Evolutionary conservation across 2,329 filamentous ascomycete species (phyloP).

Genomic region (Ilyonectria robusta): DNA sequence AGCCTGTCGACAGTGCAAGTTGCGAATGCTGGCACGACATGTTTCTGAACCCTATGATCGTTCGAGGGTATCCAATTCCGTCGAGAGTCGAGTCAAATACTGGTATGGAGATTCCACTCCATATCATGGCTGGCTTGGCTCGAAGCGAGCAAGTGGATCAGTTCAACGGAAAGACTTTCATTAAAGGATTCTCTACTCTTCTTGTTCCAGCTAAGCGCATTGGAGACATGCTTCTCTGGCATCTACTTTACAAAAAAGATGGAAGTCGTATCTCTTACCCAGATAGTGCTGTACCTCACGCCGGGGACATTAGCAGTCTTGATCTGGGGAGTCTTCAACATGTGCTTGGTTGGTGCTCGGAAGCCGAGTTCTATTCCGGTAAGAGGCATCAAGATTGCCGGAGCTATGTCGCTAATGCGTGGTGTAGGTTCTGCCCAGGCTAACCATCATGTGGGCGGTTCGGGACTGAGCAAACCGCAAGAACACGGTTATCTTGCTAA

Average conservation of each 20-base stretch:
- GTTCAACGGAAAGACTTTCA: slow-evolving; percentile 13
- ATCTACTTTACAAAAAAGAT: slow-evolving; percentile 24
- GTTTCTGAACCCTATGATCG: slow-evolving; percentile 24
- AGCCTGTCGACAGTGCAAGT: not conserved
- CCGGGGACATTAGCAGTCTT: not conserved
- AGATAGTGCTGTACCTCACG: not conserved
- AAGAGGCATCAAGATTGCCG: not conserved
- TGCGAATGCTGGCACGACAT: slow-evolving; percentile 28
- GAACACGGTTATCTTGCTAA: not conserved
- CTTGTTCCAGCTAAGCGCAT: slow-evolving; percentile 12
- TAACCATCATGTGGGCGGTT: not conserved
- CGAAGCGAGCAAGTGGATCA: slow-evolving; percentile 3
- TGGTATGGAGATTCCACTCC: slow-evolving; percentile 26
- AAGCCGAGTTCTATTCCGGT: slow-evolving; percentile 10
- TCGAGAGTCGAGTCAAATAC: not conserved
- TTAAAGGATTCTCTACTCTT: slow-evolving; percentile 36
- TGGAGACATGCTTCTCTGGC: slow-evolving; percentile 27
- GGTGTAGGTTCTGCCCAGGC: not conserved
- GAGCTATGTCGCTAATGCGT: not conserved
- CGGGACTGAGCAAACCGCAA: not conserved
- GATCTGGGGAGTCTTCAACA: slow-evolving; percentile 7
- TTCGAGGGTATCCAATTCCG: slow-evolving; percentile 27
- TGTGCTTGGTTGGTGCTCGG: slow-evolving; percentile 22
- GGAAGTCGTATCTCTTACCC: slow-evolving; percentile 18
- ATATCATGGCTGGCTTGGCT: slow-evolving; percentile 29